Evolutionary conservation across 495 filamentous ascomycete species (phyloP).

Genomic region (Penicillium waksmanii): DNA sequence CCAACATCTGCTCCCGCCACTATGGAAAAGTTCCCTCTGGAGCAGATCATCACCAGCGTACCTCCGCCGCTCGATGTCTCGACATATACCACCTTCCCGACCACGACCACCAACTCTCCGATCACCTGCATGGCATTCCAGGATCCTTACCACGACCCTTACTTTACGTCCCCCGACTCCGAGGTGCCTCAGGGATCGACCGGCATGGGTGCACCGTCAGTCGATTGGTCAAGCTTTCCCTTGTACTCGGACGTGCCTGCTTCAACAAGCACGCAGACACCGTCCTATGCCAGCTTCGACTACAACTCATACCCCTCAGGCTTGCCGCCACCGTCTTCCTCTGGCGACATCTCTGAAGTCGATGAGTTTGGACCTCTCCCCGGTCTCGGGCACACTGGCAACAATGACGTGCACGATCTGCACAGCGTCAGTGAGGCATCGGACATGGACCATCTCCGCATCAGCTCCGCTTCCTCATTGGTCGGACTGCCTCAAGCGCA

Average conservation of each 20-base stretch:
- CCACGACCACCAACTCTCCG: conserved; percentile 40
- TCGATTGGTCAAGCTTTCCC: conserved; percentile 77
- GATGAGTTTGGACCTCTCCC: conserved; percentile 62
- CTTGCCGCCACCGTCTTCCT: conserved; percentile 66
- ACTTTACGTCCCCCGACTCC: conserved; percentile 57
- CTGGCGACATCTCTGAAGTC: conserved; percentile 74
- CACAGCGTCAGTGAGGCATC: conserved; percentile 59
- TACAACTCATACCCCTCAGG: conserved; percentile 56
- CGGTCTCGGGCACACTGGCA: conserved; percentile 33
- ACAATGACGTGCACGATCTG: conserved; percentile 45
- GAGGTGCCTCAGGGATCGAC: conserved; percentile 70
- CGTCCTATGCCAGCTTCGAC: conserved; percentile 70
- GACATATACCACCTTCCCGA: conserved; percentile 39
- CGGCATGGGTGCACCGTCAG: conserved; percentile 62
- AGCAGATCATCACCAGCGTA: conserved; percentile 44
- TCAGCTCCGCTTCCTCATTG: conserved; percentile 57
- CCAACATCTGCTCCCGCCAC: conserved; percentile 31
- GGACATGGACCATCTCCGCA: conserved; percentile 56
- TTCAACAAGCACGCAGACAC: conserved; percentile 70
- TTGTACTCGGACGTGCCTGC: conserved; percentile 62
- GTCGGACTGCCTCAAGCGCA: conserved; percentile 54
- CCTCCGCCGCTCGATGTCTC: conserved; percentile 44
- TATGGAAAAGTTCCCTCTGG: conserved; percentile 41
- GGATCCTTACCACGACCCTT: conserved; percentile 47
- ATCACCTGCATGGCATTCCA: conserved; percentile 48